phyloP scores from a whole-genome alignment of 805 yeast species.

The Pichia eremophila region DNA sequence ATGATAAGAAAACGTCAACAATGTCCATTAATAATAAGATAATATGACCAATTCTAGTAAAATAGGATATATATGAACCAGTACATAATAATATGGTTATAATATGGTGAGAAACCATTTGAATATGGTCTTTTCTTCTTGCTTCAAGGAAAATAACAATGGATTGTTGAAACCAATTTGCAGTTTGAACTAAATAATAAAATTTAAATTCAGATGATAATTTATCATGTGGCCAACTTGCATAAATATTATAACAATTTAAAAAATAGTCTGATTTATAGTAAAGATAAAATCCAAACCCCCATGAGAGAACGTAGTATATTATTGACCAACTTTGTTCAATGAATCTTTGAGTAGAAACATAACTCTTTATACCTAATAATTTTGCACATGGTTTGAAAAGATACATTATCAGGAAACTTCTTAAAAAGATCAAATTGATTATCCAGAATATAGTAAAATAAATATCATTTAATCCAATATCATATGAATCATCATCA shows the following conservation, averaged over 20 bases:
- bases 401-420: constrained; percentile 47
- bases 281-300: constrained; percentile 50
- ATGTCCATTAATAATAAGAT: constrained; percentile 75
- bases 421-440: constrained; percentile 47
- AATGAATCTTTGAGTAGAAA: constrained; percentile 59
- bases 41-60: constrained; percentile 69
- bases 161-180: constrained; percentile 74
- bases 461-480: constrained; percentile 47
- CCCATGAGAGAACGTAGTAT: constrained; percentile 49
- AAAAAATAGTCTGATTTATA: constrained; percentile 48
- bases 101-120: constrained; percentile 85
- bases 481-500: constrained; percentile 34
- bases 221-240: constrained; percentile 66
- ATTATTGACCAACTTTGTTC: constrained; percentile 78
- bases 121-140: constrained; percentile 70
- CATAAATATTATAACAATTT: constrained; percentile 49
- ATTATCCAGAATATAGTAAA: constrained; percentile 47
- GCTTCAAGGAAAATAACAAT: constrained; percentile 70
- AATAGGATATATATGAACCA: constrained; percentile 68
- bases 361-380: constrained; percentile 36
- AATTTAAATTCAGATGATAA: constrained; percentile 45
- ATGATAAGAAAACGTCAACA: constrained; percentile 62
- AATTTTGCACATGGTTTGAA: constrained; percentile 47
- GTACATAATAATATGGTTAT: constrained; percentile 59
- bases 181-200: constrained; percentile 66